Evolutionary conservation across 768 basidiomycete species (phyloP), one percentile per base, ranked within the genome.

Genomic region (Scleroderma citrinum): DNA sequence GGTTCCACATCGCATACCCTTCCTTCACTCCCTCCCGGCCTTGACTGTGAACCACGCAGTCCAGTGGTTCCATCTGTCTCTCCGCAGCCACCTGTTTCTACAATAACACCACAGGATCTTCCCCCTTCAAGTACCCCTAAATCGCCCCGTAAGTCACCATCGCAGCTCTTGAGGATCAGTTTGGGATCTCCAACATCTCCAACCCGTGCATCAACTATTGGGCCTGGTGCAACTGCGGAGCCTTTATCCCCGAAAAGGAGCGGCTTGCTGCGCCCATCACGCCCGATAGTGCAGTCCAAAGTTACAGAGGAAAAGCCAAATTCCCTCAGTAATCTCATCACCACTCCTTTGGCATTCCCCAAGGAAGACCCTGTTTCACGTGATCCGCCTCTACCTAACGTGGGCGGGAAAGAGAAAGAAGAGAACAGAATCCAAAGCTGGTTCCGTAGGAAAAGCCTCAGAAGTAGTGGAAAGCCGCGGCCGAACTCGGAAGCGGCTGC

Each of bases 11-110:
- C 62, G 16, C 62, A 51, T 16, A 49, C 51, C n/a, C 58, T 53
- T 44, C 65, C 65, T 14, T 56, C 63, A 6, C 47, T 68, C 14
- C 72, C 72, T 0, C 71, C 72, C 0, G 72, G 72, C n/a, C 66
- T 73, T 42, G 55, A 59, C 7, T 59, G 61, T 10, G 63, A 63
- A 26, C 55, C 26, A 55, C 52, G 40, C 55, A 55, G 19, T 31
- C 64, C 50, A 5, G 26, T 36, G 20, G 55, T 53, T 37, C 57
- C 57, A 50, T 53, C 54, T 21, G 41, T 47, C 44, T 46, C 49
- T 40, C 54, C 56, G 49, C 61, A 44, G 24, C 51, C 52, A 2
- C 17, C 44, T 4, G 56, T 61, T 7, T 66, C 65, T 1, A 54
- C 65, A 1, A 51, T 56, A 21, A 57, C 58, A 14, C 46, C 54